These are phyloP conservation scores for Escovopsis weberi DNA, from an alignment of 2,329 filamentous ascomycete genomes.

Conservation along the genomic window DNA sequence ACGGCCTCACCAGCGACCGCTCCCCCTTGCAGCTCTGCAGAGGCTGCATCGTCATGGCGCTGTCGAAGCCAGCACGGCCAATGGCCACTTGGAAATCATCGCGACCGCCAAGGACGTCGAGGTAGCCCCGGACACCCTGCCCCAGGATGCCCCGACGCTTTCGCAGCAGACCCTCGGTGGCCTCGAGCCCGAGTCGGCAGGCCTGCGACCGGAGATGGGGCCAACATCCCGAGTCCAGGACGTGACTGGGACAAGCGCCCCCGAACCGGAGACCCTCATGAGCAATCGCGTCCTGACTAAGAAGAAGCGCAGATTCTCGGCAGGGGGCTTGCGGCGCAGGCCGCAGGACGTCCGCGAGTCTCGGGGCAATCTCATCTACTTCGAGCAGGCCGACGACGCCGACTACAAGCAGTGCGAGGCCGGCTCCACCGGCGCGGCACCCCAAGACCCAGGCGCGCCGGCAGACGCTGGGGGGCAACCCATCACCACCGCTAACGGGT, in stretches of 20 bases:
- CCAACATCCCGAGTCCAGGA: constrained; percentile 31
- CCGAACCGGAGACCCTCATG: constrained; percentile 43
- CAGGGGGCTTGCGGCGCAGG: constrained; percentile 63
- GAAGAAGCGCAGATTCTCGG: constrained; percentile 66
- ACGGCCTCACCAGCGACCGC: constrained; percentile 50
- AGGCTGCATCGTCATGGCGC: constrained; percentile 22
- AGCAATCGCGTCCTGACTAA: constrained; percentile 24
- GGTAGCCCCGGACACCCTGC: not conserved
- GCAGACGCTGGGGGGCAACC: not conserved
- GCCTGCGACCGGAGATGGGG: constrained; percentile 18
- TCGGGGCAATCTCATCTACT: constrained; percentile 73
- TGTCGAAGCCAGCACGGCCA: constrained; percentile 27
- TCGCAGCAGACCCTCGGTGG: constrained; percentile 14
- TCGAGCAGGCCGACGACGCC: constrained; percentile 75
- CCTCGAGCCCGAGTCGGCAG: constrained; percentile 14
- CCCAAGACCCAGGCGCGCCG: not conserved
- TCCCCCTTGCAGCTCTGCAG: constrained; percentile 39
- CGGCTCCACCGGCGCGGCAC: no score
- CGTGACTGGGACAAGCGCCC: constrained; percentile 49
- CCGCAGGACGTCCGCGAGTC: constrained; percentile 57
- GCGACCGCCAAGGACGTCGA: no score
- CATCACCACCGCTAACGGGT: not conserved
- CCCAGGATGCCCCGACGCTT: constrained; percentile 3
- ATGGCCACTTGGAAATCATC: not conserved
- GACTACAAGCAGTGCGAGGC: constrained; percentile 48